Percentiles rank a stretch among this genome's conserved stretches.
These are phyloP conservation scores for Phytophthora sansomeana DNA, from an alignment of 352 stramenopile species.

Conservation along the genomic window DNA sequence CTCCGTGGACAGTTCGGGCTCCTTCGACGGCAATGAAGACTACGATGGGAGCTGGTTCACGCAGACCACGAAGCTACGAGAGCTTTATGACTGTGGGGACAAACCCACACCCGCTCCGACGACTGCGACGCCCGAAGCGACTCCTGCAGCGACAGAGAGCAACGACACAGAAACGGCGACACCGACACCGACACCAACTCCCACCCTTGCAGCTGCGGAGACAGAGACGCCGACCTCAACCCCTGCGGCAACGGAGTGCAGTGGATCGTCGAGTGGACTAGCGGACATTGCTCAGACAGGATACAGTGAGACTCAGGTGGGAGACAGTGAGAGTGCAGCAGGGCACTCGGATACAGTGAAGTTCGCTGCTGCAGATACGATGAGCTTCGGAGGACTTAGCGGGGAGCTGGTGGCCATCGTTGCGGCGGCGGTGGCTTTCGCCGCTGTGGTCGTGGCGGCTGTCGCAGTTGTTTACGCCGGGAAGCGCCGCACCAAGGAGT, in stretches of 20 bases:
- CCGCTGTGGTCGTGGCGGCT: constrained; percentile 25
- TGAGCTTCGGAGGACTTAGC: constrained; percentile 7
- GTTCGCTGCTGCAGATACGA: constrained; percentile 23
- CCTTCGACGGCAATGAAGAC: constrained; percentile 32
- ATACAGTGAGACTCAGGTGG: constrained; percentile 11
- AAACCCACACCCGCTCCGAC: constrained; percentile 40
- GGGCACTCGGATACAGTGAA: constrained; percentile 5
- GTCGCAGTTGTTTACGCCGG: constrained; percentile 28
- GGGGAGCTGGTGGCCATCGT: constrained; percentile 22
- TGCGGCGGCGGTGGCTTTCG: constrained; percentile 28
- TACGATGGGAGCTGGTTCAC: constrained; percentile 46
- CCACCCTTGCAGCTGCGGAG: constrained; percentile 3
- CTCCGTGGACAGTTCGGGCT: constrained; percentile 25
- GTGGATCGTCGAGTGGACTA: constrained; percentile 19
- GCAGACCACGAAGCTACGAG: constrained; percentile 33
- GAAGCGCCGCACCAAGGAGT: constrained; percentile 22
- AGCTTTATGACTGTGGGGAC: constrained; percentile 36
- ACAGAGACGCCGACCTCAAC: constrained; percentile 12
- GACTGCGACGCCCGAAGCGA: constrained; percentile 20
- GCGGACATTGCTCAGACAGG: constrained; percentile 1
- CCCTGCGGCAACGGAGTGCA: not conserved
- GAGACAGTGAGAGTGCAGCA: constrained; percentile 19
- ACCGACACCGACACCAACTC: constrained; percentile 10
- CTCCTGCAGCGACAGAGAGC: constrained; percentile 19
- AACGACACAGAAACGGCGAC: constrained; percentile 5